These are phyloP conservation scores for peach (Prunus persica) DNA, from an alignment of 306 rosid genomes.

Conservation along the genomic window Prunus_persica_NCBIv2 NC_034014.1:2206001-2206500, in stretches of 20 bases:
- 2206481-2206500: no score
- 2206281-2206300: no score
- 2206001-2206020: conserved; percentile 18
- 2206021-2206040: conserved; percentile 52
- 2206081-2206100: conserved; percentile 35
- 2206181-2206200: conserved; percentile 31
- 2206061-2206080: conserved; percentile 77
- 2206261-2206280: background rate
- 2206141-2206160: conserved; percentile 35
- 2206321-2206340: background rate
- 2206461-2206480: background rate
- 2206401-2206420: background rate
- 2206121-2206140: conserved; percentile 51
- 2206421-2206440: background rate
- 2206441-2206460: background rate
- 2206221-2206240: background rate
- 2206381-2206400: background rate
- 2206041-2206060: conserved; percentile 86
- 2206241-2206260: background rate
- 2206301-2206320: background rate
- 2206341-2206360: background rate
- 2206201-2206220: background rate
- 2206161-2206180: conserved; percentile 18
- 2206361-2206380: no score
- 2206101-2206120: conserved; percentile 27